Conservation (phyloP, 2,329 filamentous ascomycete species). For the Pseudogymnoascus sp. region DNA sequence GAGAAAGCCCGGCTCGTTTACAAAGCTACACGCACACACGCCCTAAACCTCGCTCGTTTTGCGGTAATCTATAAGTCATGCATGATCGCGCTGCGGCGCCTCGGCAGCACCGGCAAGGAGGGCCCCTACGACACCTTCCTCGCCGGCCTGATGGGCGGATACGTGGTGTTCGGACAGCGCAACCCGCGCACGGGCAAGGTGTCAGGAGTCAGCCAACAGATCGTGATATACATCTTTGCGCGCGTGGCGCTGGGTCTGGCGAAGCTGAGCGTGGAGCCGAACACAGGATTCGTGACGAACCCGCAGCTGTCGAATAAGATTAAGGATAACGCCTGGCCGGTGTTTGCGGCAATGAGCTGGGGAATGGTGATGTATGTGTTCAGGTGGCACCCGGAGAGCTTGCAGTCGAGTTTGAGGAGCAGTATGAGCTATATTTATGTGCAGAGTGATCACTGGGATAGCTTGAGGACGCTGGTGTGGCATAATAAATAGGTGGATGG, state of each 20-base stretch:
- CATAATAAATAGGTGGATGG: constrained; percentile 59
- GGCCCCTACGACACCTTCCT: constrained; percentile 76
- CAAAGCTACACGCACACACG: constrained; percentile 82
- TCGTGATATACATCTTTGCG: constrained; percentile 96
- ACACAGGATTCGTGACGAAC: constrained; percentile 41
- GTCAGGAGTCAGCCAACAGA: constrained; percentile 85
- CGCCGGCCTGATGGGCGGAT: constrained; percentile 81
- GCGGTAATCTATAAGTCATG: constrained; percentile 81
- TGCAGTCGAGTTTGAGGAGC: constrained; percentile 83
- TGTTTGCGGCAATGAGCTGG: constrained; percentile 87
- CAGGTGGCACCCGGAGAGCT: constrained; percentile 78
- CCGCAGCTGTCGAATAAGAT: constrained; percentile 39
- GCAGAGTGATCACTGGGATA: constrained; percentile 85
- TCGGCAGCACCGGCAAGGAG: constrained; percentile 52
- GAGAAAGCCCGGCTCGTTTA: constrained; percentile 73
- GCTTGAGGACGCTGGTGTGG: constrained; percentile 72
- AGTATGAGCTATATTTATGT: constrained; percentile 98
- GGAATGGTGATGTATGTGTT: constrained; percentile 93
- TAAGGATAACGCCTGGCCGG: constrained; percentile 74
- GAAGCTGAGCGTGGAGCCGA: constrained; percentile 67
- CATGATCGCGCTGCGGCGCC: constrained; percentile 66
- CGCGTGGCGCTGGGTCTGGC: constrained; percentile 79
- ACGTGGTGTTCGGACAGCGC: constrained; percentile 75
- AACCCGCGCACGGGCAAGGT: constrained; percentile 57
- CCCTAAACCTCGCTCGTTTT: constrained; percentile 84